Evolutionary conservation across 805 yeast genomes (phyloP).

Genomic region (Ogataea nakhonphanomensis): DNA sequence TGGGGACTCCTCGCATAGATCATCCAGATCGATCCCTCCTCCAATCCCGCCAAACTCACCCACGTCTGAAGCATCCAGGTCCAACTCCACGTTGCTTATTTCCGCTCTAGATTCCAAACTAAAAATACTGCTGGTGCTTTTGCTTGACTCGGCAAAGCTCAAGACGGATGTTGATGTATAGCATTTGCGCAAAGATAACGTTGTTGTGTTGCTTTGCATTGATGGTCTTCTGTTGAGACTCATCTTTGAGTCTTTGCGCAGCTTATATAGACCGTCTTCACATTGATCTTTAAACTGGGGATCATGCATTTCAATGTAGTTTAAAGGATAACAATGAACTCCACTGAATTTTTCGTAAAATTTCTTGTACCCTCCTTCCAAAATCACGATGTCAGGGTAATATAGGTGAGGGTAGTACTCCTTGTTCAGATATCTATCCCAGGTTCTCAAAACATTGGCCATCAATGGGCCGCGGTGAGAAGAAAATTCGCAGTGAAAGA

Average conservation of each 20-base stretch:
- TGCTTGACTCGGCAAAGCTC: conserved; percentile 24
- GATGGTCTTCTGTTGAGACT: conserved; percentile 28
- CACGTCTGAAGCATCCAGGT: not conserved
- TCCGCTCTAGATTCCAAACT: conserved; percentile 1
- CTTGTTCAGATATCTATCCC: conserved; percentile 73
- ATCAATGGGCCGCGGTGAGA: conserved; percentile 91
- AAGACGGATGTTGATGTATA: conserved; percentile 20
- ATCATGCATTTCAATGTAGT: conserved; percentile 85
- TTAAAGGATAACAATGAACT: conserved; percentile 65
- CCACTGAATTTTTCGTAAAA: conserved; percentile 59
- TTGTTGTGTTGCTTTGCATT: conserved; percentile 10
- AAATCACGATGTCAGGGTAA: conserved; percentile 84
- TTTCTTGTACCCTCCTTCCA: conserved; percentile 87
- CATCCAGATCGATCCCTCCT: conserved; percentile 24
- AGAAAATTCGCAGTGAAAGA: conserved; percentile 95
- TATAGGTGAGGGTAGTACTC: conserved; percentile 75
- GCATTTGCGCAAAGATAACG: conserved; percentile 15
- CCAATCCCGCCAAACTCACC: conserved; percentile 30
- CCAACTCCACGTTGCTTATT: not conserved
- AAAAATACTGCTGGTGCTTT: conserved; percentile 9
- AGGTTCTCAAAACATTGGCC: conserved; percentile 80
- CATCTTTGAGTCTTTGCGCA: conserved; percentile 33
- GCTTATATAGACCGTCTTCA: conserved; percentile 41
- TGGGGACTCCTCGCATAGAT: conserved; percentile 24
- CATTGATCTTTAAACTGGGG: conserved; percentile 44